These are phyloP conservation scores for Kazachstania psychrophila DNA, from an alignment of 805 yeast genomes.

Conservation along the genomic window DNA sequence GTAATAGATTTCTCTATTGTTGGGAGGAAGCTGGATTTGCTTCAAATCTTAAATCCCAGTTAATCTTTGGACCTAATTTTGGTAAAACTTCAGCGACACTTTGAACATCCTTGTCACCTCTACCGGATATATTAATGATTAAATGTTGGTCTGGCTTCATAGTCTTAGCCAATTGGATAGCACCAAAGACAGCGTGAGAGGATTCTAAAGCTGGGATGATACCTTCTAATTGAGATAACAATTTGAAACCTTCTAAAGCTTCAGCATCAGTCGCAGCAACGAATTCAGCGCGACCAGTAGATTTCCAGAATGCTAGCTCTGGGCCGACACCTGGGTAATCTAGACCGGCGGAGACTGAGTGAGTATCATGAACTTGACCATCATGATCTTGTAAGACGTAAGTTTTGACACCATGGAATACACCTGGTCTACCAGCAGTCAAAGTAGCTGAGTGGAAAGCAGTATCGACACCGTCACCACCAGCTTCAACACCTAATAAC, in stretches of 20 bases:
- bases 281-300: constrained; percentile 84
- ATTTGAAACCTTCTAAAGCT: constrained; percentile 83
- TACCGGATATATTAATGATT: constrained; percentile 87
- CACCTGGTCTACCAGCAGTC: constrained; percentile 94
- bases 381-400: constrained; percentile 83
- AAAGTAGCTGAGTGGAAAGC: constrained; percentile 88
- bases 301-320: constrained; percentile 91
- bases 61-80: constrained; percentile 77
- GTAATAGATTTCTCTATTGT: neutral
- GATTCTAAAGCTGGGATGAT: constrained; percentile 98
- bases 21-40: constrained; percentile 22
- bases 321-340: constrained; percentile 99
- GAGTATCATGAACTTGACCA: constrained; percentile 97
- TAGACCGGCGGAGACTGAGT: constrained; percentile 95
- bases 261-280: constrained; percentile 92
- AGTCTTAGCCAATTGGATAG: constrained; percentile 75
- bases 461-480: constrained; percentile 93
- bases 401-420: constrained; percentile 94
- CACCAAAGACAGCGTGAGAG: constrained; percentile 93
- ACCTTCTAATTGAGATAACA: constrained; percentile 89
- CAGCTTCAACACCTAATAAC: constrained; percentile 94
- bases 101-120: constrained; percentile 99
- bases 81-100: constrained; percentile 94
- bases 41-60: constrained; percentile 93
- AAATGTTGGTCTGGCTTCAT: constrained; percentile 71